A percentile compares a stretch with the other conserved stretches of the same genome.
phyloP scores from a whole-genome alignment of 208 protist genomes.

The Zelonia costaricensis region DNA sequence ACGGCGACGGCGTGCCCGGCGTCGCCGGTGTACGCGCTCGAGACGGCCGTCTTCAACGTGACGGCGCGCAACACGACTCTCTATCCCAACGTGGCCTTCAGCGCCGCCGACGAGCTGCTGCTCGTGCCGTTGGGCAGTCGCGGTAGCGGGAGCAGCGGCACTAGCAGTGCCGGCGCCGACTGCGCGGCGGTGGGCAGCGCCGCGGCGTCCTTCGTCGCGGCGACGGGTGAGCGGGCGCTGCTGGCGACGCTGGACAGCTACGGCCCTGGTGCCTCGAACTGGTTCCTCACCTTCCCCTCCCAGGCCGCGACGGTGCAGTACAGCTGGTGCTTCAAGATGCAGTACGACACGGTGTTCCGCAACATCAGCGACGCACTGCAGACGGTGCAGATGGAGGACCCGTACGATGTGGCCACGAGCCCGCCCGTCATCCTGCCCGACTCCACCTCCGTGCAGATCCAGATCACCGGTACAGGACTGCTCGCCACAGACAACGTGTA shows the following conservation, averaged over 20 bases:
- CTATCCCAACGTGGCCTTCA: slow-evolving; percentile 69
- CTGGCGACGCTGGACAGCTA: slow-evolving; percentile 35
- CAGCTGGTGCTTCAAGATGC: slow-evolving; percentile 69
- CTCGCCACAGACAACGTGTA: slow-evolving; percentile 54
- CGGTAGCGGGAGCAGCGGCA: slow-evolving; percentile 2
- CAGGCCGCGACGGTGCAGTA: slow-evolving; percentile 34
- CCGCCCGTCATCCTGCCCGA: slow-evolving; percentile 60
- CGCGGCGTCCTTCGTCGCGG: slow-evolving; percentile 18
- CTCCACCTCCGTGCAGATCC: slow-evolving; percentile 43
- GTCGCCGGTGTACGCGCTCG: slow-evolving; percentile 40
- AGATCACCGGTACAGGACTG: slow-evolving; percentile 54
- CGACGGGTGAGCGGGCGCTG: slow-evolving; percentile 26
- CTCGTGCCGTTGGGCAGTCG: slow-evolving; percentile 37
- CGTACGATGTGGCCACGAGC: slow-evolving; percentile 34
- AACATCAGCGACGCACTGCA: slow-evolving; percentile 27
- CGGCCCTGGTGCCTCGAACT: slow-evolving; percentile 48
- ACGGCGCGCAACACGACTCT: slow-evolving; percentile 26
- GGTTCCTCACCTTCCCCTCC: slow-evolving; percentile 57
- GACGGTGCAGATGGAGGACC: slow-evolving; percentile 51
- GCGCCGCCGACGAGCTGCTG: slow-evolving; percentile 48
- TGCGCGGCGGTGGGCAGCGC: too few relatives aligned
- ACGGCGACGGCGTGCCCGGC: slow-evolving; percentile 34
- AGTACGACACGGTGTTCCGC: slow-evolving; percentile 49
- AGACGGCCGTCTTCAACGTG: slow-evolving; percentile 70
- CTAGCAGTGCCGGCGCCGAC: neutral